Base-by-base conservation (phyloP, 2,329 filamentous ascomycete species). In the Colletotrichum sp. region DNA sequence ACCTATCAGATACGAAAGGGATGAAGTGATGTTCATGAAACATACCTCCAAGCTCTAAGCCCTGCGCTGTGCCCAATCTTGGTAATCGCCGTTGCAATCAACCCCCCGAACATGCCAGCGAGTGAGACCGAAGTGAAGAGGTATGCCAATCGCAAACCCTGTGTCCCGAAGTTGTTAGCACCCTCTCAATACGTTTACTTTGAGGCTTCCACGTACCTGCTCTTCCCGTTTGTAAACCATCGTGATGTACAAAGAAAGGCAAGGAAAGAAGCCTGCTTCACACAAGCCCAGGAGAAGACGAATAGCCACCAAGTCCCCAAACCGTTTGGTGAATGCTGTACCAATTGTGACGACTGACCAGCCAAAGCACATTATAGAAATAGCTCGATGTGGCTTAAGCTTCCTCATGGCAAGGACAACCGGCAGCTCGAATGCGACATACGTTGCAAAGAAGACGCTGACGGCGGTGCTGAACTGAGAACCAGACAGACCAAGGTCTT, bases 381-480 rank as follows among this genome's bases (percentile, higher is more conserved):
- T 68, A 25, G 69, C 72, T 11, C 72, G 30, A 30, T 71, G 19
- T 16, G 67, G 48, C 39, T 68, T 73, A 22, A 75, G 15, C 55
- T 57, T 67, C 9, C 44, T 61, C 39, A 69, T 30, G 7, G 74
- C 67, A 11, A 78, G 44, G n/a, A 74, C 71, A 4, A 52, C 87
- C 0, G 91, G 91, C 44, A 93, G 91, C 79, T 92, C 87, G 78
- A 91, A 91, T 52, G 92, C 64, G 69, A 93, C 92, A 80, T 93
- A 93, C 12, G 88, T 88, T 78, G 92, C 86, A 80, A 92, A 93
- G 82, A 92, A 92, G 69, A 90, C 79, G 4, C 89, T 90, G 4
- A 93, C 84, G 2, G 92, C 85, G 13, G 82, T 82, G 76, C 92
- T 92, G 84, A 92, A 92, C 77, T 92, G 89, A 77, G 91, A 89